Conservation (phyloP, 345 rosid species). For the Melaleuca quinquenervia region DNA sequence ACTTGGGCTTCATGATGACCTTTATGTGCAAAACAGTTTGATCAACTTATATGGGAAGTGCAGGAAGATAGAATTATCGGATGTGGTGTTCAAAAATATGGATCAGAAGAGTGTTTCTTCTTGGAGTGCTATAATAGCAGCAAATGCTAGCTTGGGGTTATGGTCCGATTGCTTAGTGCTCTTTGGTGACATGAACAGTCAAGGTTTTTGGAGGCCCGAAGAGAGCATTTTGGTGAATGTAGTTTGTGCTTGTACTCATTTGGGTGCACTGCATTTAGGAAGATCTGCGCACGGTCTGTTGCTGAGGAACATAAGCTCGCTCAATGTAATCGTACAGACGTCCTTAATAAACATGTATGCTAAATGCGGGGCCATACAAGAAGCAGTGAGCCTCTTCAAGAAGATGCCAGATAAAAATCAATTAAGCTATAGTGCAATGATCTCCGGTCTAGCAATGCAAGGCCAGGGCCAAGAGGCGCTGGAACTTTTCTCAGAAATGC, state of each 20-base stretch:
- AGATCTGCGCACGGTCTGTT: slow-evolving; percentile 24
- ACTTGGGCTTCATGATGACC: slow-evolving; percentile 16
- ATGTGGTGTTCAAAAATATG: slow-evolving; percentile 14
- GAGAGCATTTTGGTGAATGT: slow-evolving; percentile 29
- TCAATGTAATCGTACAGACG: slow-evolving; percentile 35
- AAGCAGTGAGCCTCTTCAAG: slow-evolving; percentile 14
- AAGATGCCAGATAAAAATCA: slow-evolving; percentile 15
- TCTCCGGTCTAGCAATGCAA: slow-evolving; percentile 32
- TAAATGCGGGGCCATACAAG: slow-evolving; percentile 32
- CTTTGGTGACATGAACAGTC: slow-evolving; percentile 13
- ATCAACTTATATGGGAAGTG: slow-evolving; percentile 33
- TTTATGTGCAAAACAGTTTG: slow-evolving; percentile 26
- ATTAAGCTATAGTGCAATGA: slow-evolving; percentile 17
- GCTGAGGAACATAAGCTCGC: slow-evolving; percentile 17
- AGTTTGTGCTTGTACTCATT: slow-evolving; percentile 34
- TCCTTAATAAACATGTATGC: slow-evolving; percentile 44
- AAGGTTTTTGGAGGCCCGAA: slow-evolving; percentile 23
- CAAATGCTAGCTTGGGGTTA: slow-evolving; percentile 20
- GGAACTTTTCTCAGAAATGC: slow-evolving; percentile 19
- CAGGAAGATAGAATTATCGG: slow-evolving; percentile 10
- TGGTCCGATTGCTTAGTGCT: slow-evolving; percentile 21
- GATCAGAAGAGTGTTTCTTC: slow-evolving; percentile 21
- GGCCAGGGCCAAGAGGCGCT: slow-evolving; percentile 21
- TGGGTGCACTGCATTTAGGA: slow-evolving; percentile 32
- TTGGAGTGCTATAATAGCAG: slow-evolving; percentile 34